Conservation (phyloP, 805 yeast genomes). For the Henningerozyma blattae region DNA sequence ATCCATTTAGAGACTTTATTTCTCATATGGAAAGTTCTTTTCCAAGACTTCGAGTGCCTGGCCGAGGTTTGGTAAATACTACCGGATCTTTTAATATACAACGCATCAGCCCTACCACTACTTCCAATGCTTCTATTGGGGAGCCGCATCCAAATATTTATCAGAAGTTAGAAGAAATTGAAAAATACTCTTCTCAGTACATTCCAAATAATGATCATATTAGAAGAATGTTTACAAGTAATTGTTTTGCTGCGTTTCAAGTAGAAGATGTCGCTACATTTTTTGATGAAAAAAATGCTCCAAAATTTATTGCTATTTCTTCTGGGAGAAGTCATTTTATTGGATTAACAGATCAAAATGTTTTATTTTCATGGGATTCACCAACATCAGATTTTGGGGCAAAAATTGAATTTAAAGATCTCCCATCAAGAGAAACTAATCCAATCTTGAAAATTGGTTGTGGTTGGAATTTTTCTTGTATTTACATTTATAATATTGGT, state of each 20-base stretch:
- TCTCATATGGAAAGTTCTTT: slow-evolving; percentile 13
- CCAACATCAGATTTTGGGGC: slow-evolving; percentile 32
- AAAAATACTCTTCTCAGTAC: slow-evolving; percentile 9
- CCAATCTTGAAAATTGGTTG: slow-evolving; percentile 39
- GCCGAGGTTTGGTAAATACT: slow-evolving; percentile 10
- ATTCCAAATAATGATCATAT: slow-evolving; percentile 18
- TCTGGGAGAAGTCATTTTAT: slow-evolving; percentile 57
- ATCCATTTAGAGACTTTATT: slow-evolving; percentile 20
- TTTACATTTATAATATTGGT: slow-evolving; percentile 38
- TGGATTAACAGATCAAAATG: slow-evolving; percentile 39
- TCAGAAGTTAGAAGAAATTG: slow-evolving; percentile 14
- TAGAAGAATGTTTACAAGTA: slow-evolving; percentile 19
- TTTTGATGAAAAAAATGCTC: slow-evolving; percentile 2
- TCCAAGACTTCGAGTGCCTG: slow-evolving; percentile 10
- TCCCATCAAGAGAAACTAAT: slow-evolving; percentile 12
- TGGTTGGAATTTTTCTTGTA: slow-evolving; percentile 56
- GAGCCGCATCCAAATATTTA: slow-evolving; percentile 21
- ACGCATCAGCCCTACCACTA: neutral
- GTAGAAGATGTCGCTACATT: neutral
- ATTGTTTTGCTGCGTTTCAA: slow-evolving; percentile 9
- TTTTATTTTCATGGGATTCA: slow-evolving; percentile 54
- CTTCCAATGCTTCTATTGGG: neutral
- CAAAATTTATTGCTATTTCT: slow-evolving; percentile 35
- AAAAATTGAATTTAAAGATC: slow-evolving; percentile 27
- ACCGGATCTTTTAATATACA: slow-evolving; percentile 9